These are phyloP conservation scores for Mycena galopus DNA, from an alignment of 768 basidiomycete genomes.

Conservation along the genomic window DNA sequence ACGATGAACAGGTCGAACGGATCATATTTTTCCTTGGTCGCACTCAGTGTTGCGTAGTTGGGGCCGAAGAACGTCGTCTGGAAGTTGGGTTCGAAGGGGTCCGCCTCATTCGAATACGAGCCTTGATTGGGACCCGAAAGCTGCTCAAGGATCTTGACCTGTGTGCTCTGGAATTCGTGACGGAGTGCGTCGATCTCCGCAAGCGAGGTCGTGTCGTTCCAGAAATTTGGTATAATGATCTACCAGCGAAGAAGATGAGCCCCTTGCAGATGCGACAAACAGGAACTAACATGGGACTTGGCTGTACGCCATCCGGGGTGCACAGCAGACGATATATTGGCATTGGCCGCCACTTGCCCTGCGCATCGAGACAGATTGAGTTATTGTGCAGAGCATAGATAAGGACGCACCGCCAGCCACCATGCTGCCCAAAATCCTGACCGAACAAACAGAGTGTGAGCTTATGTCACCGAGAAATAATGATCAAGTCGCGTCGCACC, in stretches of 20 bases:
- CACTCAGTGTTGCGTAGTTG: constrained; percentile 46
- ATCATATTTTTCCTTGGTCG: constrained; percentile 48
- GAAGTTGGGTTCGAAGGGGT: constrained; percentile 46
- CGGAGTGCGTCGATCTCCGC: constrained; percentile 36
- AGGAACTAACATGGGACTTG: constrained; percentile 48
- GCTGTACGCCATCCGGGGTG: constrained; percentile 52
- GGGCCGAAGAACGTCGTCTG: constrained; percentile 48
- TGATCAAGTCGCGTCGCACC: constrained; percentile 2
- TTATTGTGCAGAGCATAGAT: neutral
- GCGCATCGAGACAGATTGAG: neutral
- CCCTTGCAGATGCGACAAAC: neutral
- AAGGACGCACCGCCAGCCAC: constrained; percentile 37
- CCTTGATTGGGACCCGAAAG: constrained; percentile 45
- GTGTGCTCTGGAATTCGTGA: constrained; percentile 37
- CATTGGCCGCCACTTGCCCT: constrained; percentile 51
- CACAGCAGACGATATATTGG: constrained; percentile 46
- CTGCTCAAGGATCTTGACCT: constrained; percentile 43
- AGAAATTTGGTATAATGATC: constrained; percentile 33
- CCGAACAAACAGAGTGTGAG: neutral
- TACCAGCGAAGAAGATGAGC: neutral
- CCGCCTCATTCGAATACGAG: constrained; percentile 53
- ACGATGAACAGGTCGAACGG: constrained; percentile 51
- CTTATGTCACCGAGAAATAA: neutral
- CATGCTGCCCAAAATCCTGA: constrained; percentile 36
- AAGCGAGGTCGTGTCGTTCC: constrained; percentile 32